Evolutionary conservation across 805 yeast species (phyloP), one percentile per base, ranked within the genome.

Genomic region (Nakazawaea wyomingensis): DNA sequence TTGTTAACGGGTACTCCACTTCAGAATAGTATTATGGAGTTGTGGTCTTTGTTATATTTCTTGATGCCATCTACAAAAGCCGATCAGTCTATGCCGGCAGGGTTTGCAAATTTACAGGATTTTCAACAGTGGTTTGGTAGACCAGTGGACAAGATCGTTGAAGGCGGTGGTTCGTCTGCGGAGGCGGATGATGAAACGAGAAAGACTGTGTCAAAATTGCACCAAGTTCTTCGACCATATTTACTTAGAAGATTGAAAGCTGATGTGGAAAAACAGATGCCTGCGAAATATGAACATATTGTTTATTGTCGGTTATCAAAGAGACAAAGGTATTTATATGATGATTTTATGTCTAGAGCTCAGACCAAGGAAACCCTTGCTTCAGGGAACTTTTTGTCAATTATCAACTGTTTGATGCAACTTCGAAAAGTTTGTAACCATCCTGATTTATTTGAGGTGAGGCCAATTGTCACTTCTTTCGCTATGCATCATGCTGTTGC

Each of bases 241-340:
- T 66, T 93, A 31, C 67, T 93, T 47, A 79, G 99, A 60, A 80
- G 99, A 50, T 73, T 93, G 56, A 93, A 93, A 59, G 88, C 86
- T 17, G 99, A 93, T 62, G 99, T 93, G 11, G 99, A 93, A 55
- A 89, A 91, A 56, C 99, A 93, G 62, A 93, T 93, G 99, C 99
- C 99, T 1, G 96, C 85, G 0, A 93, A 93, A 57, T 86, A 89
- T 60, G 99, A 93, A 60, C 99, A 93, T 60, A 82, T 93, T 46
- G 81, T 93, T 5, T 87, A 85, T 58, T 95, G 99, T 66, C 76
- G 96, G 21, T 66, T 93, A 35, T 89, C 97, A 1, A 89, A 93
- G 54, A 76, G 99, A 50, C 99, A 93, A 59, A 67, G 98, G 47
- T 85, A 78, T 54, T 64, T 93, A 43, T 93, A 93, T 55, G 99